These are phyloP conservation scores for Cladophialophora psammophila DNA, from an alignment of 2,329 filamentous ascomycete species.

Conservation along the genomic window DNA sequence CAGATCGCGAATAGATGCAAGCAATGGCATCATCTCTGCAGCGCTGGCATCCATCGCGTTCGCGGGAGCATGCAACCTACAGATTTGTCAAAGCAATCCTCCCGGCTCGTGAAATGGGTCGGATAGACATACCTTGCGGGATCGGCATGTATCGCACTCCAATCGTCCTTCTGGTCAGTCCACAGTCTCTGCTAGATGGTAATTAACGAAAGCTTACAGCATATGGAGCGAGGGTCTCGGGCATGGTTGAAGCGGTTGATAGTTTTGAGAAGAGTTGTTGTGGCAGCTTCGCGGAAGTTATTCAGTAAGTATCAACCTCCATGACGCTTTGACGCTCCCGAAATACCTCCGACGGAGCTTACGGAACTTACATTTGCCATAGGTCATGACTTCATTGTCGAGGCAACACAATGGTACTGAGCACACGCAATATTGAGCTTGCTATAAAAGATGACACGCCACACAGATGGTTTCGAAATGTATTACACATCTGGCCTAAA, in stretches of 20 bases:
- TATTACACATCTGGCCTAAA: neutral
- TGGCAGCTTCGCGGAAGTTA: neutral
- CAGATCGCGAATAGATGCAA: neutral
- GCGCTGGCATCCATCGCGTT: neutral
- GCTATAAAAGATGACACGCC: conserved; percentile 2
- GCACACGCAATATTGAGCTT: neutral
- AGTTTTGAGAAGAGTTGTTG: neutral
- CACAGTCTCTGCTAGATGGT: neutral
- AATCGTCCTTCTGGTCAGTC: neutral
- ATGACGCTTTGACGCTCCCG: neutral
- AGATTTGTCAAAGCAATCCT: neutral
- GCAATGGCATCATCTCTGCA: neutral
- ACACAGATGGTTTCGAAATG: neutral
- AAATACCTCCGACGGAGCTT: conserved; percentile 13
- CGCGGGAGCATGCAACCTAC: neutral
- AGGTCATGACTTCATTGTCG: neutral
- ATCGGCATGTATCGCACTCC: neutral
- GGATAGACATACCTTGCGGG: conserved; percentile 1
- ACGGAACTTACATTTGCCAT: conserved; percentile 6
- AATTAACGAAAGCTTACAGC: neutral
- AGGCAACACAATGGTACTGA: neutral
- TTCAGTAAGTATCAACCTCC: neutral
- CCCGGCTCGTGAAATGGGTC: neutral
- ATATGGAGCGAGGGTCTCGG: neutral
- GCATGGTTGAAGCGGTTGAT: neutral